Percentiles rank a stretch among this genome's conserved stretches.
phyloP scores from a whole-genome alignment of 352 stramenopile genomes.

The Phytophthora tentaculata region DNA sequence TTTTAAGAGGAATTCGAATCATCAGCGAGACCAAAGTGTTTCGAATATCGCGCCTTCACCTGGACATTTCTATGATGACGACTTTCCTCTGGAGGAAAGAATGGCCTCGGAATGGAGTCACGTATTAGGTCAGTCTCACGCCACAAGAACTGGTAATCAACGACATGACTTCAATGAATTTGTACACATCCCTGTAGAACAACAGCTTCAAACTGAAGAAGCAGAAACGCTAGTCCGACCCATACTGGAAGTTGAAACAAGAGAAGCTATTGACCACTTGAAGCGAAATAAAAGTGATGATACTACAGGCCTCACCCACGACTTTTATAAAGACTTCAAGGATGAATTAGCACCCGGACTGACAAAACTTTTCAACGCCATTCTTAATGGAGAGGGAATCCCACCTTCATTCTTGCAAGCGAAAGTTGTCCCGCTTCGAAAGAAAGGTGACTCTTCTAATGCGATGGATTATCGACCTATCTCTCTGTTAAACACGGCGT shows the following conservation, averaged over 20 bases:
- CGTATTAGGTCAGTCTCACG: no score
- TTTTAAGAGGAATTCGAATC: no score
- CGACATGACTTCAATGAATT: no score
- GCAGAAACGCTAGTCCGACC: no score
- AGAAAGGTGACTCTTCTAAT: conserved; percentile 16
- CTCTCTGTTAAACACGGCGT: conserved; percentile 12
- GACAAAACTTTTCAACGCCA: background rate
- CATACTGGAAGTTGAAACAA: background rate
- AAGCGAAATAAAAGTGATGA: conserved; percentile 2
- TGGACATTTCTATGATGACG: no score
- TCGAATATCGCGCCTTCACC: no score
- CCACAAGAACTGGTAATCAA: no score
- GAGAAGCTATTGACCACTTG: background rate
- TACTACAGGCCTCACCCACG: conserved; percentile 1
- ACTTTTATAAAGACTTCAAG: conserved; percentile 18
- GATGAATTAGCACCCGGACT: background rate
- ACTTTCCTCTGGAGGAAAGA: no score
- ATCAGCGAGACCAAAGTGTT: no score
- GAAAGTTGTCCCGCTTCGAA: background rate
- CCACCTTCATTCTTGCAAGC: background rate
- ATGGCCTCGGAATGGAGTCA: no score
- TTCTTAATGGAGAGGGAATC: background rate
- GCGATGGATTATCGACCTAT: conserved; percentile 21
- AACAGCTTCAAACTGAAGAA: no score
- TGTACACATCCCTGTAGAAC: no score